These are phyloP conservation scores for Sabuloglossum arenarium DNA, from an alignment of 495 filamentous ascomycete genomes.

Conservation along the genomic window DNA sequence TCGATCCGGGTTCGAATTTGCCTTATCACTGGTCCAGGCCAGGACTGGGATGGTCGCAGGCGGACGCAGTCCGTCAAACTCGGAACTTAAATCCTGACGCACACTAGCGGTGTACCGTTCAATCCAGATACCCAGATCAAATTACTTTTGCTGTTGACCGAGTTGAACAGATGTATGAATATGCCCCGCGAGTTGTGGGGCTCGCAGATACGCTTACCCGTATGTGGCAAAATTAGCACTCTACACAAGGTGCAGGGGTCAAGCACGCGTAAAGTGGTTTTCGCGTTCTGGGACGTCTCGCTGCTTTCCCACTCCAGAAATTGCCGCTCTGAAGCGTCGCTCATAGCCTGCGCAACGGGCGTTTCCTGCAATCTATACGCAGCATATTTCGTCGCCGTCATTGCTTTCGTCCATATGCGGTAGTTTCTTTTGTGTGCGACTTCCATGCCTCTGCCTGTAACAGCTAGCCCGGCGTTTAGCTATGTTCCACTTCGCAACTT, in stretches of 20 bases:
- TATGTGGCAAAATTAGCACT: too few species aligned
- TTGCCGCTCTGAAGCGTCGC: neutral
- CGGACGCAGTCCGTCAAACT: neutral
- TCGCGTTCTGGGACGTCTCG: neutral
- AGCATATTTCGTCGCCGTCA: neutral
- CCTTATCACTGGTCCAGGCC: neutral
- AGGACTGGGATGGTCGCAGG: neutral
- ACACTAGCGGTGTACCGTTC: too few species aligned
- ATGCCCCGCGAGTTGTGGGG: too few species aligned
- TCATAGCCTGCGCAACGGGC: neutral
- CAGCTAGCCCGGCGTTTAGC: neutral
- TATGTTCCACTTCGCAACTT: conserved; percentile 1
- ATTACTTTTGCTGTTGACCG: too few species aligned
- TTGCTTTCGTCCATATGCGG: neutral
- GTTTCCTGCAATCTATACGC: neutral
- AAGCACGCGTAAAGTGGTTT: neutral
- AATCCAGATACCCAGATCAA: too few species aligned
- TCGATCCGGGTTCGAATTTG: neutral
- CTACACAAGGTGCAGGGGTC: neutral
- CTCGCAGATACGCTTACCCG: too few species aligned
- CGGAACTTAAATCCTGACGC: too few species aligned
- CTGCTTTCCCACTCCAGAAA: neutral
- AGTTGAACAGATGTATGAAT: too few species aligned
- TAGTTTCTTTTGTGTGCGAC: neutral
- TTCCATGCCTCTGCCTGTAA: neutral